Evolutionary conservation across 208 protist species (phyloP).

Genomic region (Acanthamoeba quina): DNA sequence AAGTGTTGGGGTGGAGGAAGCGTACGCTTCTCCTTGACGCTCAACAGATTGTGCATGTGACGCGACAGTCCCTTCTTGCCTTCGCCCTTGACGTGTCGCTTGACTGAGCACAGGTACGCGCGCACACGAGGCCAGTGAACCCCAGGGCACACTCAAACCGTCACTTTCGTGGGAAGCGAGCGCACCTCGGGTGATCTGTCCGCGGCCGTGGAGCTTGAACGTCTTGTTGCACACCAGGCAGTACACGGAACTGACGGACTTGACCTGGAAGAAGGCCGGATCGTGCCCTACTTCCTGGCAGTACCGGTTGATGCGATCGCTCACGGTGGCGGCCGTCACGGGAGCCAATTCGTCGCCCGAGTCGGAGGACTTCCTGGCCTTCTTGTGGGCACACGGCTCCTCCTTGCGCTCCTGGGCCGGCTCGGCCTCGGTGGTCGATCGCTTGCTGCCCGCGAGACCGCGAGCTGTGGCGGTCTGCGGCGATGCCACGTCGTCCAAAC

Average conservation of each 20-base stretch:
- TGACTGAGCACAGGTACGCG: not conserved
- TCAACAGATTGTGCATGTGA: constrained; percentile 12
- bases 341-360: not conserved
- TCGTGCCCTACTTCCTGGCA: constrained; percentile 1
- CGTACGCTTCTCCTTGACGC: not conserved
- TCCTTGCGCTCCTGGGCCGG: not conserved
- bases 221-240: constrained; percentile 13
- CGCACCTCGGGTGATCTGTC: not conserved
- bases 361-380: not conserved
- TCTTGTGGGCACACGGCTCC: not conserved
- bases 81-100: constrained; percentile 5
- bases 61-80: constrained; percentile 19
- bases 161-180: too few species aligned
- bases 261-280: constrained; percentile 26
- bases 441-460: too few species aligned
- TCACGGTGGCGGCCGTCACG: not conserved
- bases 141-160: too few species aligned
- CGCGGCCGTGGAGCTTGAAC: constrained; percentile 2
- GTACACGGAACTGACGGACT: not conserved
- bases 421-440: too few species aligned
- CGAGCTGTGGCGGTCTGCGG: too few species aligned
- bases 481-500: too few species aligned
- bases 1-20: not conserved
- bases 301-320: not conserved
- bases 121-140: not conserved